Conservation (phyloP, 768 basidiomycete species). For the Kwoniella europaea region DNA sequence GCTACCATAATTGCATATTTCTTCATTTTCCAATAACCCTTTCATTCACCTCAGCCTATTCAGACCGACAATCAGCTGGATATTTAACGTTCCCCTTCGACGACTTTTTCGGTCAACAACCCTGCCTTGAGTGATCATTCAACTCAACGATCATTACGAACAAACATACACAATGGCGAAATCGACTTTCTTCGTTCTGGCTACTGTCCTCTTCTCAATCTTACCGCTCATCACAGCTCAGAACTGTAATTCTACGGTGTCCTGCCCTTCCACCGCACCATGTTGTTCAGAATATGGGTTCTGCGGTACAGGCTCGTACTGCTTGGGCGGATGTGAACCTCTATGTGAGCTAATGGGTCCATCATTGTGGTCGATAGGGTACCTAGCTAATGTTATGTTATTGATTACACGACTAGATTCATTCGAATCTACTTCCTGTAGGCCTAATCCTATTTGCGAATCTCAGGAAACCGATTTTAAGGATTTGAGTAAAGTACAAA, state of each 20-base stretch:
- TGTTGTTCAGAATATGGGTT: slow-evolving; percentile 65
- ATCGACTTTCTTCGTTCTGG: slow-evolving; percentile 3
- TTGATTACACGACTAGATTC: slow-evolving; percentile 58
- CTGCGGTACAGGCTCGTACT: slow-evolving; percentile 66
- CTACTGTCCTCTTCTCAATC: slow-evolving; percentile 4
- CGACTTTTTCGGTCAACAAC: background rate
- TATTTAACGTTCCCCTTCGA: too few relatives aligned
- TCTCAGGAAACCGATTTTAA: slow-evolving; percentile 59
- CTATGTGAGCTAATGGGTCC: slow-evolving; percentile 56
- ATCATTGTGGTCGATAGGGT: too few relatives aligned
- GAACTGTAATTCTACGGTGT: slow-evolving; percentile 35
- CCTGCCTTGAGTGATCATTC: background rate
- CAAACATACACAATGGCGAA: background rate
- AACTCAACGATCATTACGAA: background rate
- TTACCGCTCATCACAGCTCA: slow-evolving; percentile 27
- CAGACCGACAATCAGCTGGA: too few relatives aligned
- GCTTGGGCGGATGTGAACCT: slow-evolving; percentile 86
- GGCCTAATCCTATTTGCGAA: slow-evolving; percentile 73
- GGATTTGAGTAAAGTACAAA: slow-evolving; percentile 66
- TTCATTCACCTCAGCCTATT: background rate
- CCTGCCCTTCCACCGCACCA: slow-evolving; percentile 42
- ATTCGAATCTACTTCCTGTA: slow-evolving; percentile 66
- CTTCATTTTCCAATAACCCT: background rate
- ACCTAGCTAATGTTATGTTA: too few relatives aligned
- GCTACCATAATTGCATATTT: background rate